Evolutionary conservation across 768 basidiomycete species (phyloP).

Genomic region (Lactifluus pinguis): DNA sequence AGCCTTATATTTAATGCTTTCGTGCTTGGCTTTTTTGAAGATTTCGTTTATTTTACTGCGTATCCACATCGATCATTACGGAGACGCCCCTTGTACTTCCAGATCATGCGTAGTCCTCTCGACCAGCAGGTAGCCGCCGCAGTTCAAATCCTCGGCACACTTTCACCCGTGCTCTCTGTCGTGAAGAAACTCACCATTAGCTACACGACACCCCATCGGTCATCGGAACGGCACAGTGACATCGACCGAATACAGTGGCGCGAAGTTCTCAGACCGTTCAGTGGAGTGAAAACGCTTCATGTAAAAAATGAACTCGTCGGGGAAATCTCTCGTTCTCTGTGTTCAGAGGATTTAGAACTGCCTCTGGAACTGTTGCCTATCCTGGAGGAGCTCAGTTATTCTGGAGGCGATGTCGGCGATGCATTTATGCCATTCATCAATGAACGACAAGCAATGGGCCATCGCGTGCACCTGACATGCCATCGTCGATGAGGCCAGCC

Average conservation of each 20-base stretch:
- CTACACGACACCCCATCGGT: background rate
- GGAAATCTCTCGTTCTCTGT: background rate
- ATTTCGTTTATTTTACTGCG: background rate
- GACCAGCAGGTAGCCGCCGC: background rate
- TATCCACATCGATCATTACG: background rate
- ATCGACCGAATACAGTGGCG: background rate
- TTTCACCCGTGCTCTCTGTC: background rate
- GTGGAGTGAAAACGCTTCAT: background rate
- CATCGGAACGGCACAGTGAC: background rate
- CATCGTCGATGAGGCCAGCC: too few species aligned
- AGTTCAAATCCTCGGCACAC: background rate
- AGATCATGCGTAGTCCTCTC: background rate
- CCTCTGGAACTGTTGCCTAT: background rate
- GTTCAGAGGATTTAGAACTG: background rate
- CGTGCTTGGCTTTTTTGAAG: background rate
- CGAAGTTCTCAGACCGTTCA: background rate
- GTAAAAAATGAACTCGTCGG: background rate
- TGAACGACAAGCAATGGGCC: too few species aligned
- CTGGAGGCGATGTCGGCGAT: background rate
- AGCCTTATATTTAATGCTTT: background rate
- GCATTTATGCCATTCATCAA: too few species aligned
- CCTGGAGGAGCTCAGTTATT: background rate
- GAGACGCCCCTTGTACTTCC: background rate
- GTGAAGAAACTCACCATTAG: background rate
- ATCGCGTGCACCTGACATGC: too few species aligned